A percentile compares a stretch with the other conserved stretches of the same genome.
phyloP scores from a whole-genome alignment of 2,329 filamentous ascomycete species.

The Talaromyces funiculosus region DNA sequence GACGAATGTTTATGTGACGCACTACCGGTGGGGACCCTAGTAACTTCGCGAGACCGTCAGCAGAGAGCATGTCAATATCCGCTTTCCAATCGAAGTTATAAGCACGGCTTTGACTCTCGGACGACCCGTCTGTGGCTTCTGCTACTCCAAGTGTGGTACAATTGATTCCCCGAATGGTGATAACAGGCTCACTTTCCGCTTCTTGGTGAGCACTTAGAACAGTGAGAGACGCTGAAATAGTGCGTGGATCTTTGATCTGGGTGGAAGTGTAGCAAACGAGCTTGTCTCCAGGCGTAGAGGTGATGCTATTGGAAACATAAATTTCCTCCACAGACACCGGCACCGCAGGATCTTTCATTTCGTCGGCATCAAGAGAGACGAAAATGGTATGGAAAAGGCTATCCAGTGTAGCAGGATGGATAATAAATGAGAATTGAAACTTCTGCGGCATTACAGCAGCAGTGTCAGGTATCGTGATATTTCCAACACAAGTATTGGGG shows the following conservation, averaged over 20 bases:
- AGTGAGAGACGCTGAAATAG: not conserved
- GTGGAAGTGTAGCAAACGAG: not conserved
- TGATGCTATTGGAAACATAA: slow-evolving; percentile 11
- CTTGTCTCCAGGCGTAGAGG: not conserved
- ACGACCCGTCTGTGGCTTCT: not conserved
- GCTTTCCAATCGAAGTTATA: not conserved
- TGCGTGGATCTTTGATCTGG: not conserved
- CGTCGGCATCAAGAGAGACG: slow-evolving; percentile 14
- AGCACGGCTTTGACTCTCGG: not conserved
- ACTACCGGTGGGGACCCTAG: not conserved
- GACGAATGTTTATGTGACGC: not conserved
- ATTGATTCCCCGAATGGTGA: not conserved
- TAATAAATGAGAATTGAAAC: slow-evolving; percentile 22
- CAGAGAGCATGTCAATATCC: not conserved
- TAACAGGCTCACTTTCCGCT: not conserved
- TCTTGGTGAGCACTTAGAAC: not conserved
- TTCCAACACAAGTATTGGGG: slow-evolving; percentile 16
- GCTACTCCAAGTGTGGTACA: not conserved
- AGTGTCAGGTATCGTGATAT: slow-evolving; percentile 24
- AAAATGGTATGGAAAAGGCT: slow-evolving; percentile 28
- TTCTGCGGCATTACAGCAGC: slow-evolving; percentile 23
- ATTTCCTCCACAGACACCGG: slow-evolving; percentile 22
- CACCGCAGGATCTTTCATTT: slow-evolving; percentile 16
- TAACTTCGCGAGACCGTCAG: not conserved
- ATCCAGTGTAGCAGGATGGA: slow-evolving; percentile 31